phyloP scores from a whole-genome alignment of 441 rosid genomes.

The Jatropha multifida region DNA sequence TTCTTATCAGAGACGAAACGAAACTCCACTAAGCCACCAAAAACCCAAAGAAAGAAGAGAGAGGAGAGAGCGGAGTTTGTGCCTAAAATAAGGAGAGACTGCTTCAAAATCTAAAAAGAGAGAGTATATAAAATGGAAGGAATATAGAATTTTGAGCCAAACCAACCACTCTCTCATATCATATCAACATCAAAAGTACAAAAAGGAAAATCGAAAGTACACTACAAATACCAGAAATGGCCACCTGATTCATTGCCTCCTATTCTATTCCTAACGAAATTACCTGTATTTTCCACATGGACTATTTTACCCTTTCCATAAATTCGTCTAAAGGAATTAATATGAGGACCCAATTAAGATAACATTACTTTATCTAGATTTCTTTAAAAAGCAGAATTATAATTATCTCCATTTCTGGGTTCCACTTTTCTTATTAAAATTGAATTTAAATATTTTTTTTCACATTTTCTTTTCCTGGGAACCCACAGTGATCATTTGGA shows the following conservation, averaged over 20 bases:
- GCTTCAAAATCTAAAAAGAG: constrained; percentile 19
- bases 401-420: background rate
- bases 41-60: background rate
- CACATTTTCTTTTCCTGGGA: too few species aligned
- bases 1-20: background rate
- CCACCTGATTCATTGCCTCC: background rate
- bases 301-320: background rate
- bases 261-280: constrained; percentile 5
- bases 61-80: background rate
- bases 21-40: background rate
- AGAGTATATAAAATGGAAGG: background rate
- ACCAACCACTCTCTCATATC: background rate
- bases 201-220: background rate
- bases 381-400: background rate
- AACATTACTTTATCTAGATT: background rate
- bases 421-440: background rate
- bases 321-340: background rate
- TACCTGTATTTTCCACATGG: constrained; percentile 14
- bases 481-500: too few species aligned
- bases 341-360: background rate
- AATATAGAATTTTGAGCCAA: constrained; percentile 1
- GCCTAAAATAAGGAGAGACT: constrained; percentile 19
- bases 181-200: background rate
- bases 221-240: background rate
- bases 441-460: background rate